These are phyloP conservation scores for Neofusicoccum sp. DNA, from an alignment of 2,329 filamentous ascomycete species.

Conservation along the genomic window DNA sequence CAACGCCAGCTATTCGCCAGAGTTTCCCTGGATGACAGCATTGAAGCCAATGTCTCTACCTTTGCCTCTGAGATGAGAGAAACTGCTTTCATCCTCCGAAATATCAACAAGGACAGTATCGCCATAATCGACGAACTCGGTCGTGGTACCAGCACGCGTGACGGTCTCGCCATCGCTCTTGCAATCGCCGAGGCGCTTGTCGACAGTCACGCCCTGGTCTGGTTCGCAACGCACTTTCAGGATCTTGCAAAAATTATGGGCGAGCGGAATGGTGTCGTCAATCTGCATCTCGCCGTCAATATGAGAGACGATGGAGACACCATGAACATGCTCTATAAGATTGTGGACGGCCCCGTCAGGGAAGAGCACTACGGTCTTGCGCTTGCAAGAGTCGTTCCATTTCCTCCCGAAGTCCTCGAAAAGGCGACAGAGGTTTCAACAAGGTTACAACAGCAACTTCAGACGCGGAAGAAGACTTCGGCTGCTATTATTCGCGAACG, in stretches of 20 bases:
- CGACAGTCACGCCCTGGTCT: constrained; percentile 74
- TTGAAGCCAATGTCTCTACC: constrained; percentile 88
- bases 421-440: constrained; percentile 68
- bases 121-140: constrained; percentile 91
- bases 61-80: constrained; percentile 96
- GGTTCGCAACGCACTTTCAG: constrained; percentile 92
- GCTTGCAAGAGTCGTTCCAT: constrained; percentile 72
- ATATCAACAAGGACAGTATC: constrained; percentile 75
- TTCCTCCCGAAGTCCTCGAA: constrained; percentile 69
- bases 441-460: constrained; percentile 60
- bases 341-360: constrained; percentile 70
- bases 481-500: constrained; percentile 61
- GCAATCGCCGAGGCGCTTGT: constrained; percentile 88
- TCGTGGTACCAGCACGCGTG: constrained; percentile 83
- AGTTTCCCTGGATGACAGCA: constrained; percentile 81
- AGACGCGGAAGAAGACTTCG: constrained; percentile 61
- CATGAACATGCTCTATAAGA: constrained; percentile 87
- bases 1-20: constrained; percentile 84
- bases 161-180: constrained; percentile 86
- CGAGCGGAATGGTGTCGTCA: constrained; percentile 77
- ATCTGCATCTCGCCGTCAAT: constrained; percentile 77
- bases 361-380: constrained; percentile 83
- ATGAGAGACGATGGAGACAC: constrained; percentile 57
- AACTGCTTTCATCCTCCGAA: constrained; percentile 87
- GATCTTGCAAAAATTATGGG: constrained; percentile 77